Conservation (phyloP, 2,329 filamentous ascomycete genomes). For the Elsinoe ampelina region DNA sequence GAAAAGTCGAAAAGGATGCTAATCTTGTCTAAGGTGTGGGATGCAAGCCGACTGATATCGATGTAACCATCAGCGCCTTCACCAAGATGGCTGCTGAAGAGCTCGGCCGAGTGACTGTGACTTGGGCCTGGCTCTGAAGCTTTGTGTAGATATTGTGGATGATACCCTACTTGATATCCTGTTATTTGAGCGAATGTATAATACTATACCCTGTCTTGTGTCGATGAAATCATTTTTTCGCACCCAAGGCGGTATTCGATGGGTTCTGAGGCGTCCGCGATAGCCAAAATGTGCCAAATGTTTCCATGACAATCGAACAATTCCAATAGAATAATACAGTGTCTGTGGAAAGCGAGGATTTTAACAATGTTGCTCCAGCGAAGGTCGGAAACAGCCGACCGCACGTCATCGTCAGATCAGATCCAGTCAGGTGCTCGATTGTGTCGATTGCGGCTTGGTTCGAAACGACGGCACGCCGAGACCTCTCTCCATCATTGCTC, state of each 20-base stretch:
- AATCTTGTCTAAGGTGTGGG: constrained; percentile 22
- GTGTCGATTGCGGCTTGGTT: neutral
- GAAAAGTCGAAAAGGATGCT: neutral
- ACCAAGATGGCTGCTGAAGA: constrained; percentile 10
- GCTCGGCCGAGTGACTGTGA: constrained; percentile 6
- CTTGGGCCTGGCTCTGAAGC: constrained; percentile 7
- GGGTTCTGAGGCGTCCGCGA: too few species aligned
- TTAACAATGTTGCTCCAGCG: constrained; percentile 1
- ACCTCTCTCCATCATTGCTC: constrained; percentile 1
- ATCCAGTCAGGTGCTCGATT: neutral
- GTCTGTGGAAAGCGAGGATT: too few species aligned
- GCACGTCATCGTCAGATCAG: constrained; percentile 6
- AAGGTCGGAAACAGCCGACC: neutral
- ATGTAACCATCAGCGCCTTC: constrained; percentile 42
- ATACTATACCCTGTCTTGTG: neutral
- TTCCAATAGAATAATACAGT: too few species aligned
- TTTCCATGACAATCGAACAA: too few species aligned
- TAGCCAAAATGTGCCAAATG: too few species aligned
- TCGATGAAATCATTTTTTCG: too few species aligned
- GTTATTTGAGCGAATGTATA: neutral
- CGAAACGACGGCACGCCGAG: neutral
- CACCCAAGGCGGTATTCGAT: too few species aligned
- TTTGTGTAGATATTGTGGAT: neutral
- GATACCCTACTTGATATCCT: neutral
- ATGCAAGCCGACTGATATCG: constrained; percentile 40